These are phyloP conservation scores for Eucalyptus viminalis DNA, from an alignment of 345 rosid species.

Conservation along the genomic window DNA sequence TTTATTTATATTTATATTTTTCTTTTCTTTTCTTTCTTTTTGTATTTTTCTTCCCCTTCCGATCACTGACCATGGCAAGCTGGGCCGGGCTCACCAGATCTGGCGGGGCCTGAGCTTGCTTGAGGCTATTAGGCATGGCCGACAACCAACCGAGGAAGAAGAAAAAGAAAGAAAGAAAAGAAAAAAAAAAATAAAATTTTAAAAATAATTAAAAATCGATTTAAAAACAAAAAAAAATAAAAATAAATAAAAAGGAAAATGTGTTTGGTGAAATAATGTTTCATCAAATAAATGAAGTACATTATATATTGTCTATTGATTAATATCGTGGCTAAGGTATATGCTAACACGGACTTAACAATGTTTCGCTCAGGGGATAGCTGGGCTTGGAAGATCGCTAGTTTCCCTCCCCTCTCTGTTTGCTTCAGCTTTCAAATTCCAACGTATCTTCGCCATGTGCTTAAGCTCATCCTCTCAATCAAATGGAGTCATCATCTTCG, in stretches of 20 bases:
- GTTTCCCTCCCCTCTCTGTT: conserved; percentile 13
- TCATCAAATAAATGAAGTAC: background rate
- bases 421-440: conserved; percentile 7
- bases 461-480: conserved; percentile 6
- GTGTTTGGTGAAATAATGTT: background rate
- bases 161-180: too few relatives aligned
- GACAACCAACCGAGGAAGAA: too few relatives aligned
- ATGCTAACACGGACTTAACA: background rate
- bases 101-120: accelerated
- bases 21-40: too few relatives aligned
- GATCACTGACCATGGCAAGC: too few relatives aligned
- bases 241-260: too few relatives aligned
- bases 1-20: too few relatives aligned
- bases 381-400: conserved; percentile 17
- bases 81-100: accelerated
- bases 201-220: too few relatives aligned
- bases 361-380: background rate
- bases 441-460: conserved; percentile 17
- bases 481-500: conserved; percentile 20
- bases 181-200: accelerated
- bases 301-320: background rate
- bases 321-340: background rate
- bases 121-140: too few relatives aligned
- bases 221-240: too few relatives aligned
- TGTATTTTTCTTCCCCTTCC: accelerated